Base-by-base conservation (phyloP, 176 grass and related monocot genomes). In the Carex scoparia region DNA sequence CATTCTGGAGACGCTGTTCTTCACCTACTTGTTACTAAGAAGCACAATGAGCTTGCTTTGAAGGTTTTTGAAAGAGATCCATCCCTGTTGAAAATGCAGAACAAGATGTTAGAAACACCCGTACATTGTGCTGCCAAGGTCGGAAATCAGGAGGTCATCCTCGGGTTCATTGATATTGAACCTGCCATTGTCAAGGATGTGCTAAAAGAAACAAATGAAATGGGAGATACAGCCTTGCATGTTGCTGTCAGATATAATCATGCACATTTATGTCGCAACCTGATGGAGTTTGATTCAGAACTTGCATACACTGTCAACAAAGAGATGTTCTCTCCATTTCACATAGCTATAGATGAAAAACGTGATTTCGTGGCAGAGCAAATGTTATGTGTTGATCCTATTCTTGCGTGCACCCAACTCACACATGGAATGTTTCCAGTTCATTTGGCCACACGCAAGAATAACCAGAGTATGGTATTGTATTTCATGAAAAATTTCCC, bases 171-270 rank as follows among this genome's bases (percentile, higher is more conserved):
- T n/a, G n/a, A n/a, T n/a, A n/a, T n/a, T n/a, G n/a, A n/a, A n/a
- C n/a, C n/a, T n/a, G n/a, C n/a, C n/a, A n/a, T n/a, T 7, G 79
- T 65, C 5, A 54, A 18, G 18, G 13, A 10, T 2, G 28, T 60
- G 19, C 38, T 66, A 3, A 6, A 3, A 3, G 1, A 14, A 49
- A 62, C 10, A 23, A 79, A 86, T 12, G 10, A 18, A 15, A 44
- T 11, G 14, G 85, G 85, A 3, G 44, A 80, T 0, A 81, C 85
- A 5, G 61, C 85, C 60, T 28, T 86, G 31, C 74, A 86, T 3
- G 42, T 48, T 9, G 75, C 85, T 5, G 42, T 15, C 2, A 19
- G 11, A 3, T 9, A 79, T 4, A 1, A 27, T n/a, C 44, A 46
- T 69, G 4, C 0, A 23, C 0, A 10, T 1, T 0, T 49, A 0